phyloP scores from a whole-genome alignment of 1,139 yeast species.

The Magnusiomyces tetraspermus region DNA sequence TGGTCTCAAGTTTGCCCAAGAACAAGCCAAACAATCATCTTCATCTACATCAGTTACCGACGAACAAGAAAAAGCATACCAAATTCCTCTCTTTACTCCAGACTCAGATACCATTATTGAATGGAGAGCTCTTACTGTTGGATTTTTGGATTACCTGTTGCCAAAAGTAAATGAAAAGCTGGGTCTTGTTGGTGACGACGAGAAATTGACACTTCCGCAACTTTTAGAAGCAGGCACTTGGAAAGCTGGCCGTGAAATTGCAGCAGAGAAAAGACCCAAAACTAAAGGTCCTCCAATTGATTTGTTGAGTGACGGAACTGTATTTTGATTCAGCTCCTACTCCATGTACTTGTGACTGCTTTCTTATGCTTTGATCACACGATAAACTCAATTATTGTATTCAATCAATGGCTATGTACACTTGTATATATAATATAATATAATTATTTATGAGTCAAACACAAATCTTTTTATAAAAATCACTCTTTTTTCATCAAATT shows the following conservation, averaged over 20 bases:
- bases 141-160: constrained; percentile 42
- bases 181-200: too few species aligned
- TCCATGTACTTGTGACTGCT: too few species aligned
- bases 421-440: too few species aligned
- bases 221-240: constrained; percentile 56
- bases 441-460: not conserved
- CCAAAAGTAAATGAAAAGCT: constrained; percentile 40
- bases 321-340: too few species aligned
- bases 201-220: constrained; percentile 40
- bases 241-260: constrained; percentile 53
- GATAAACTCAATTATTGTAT: too few species aligned
- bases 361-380: too few species aligned
- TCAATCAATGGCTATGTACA: too few species aligned
- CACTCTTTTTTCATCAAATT: too few species aligned
- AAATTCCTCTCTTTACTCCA: constrained; percentile 43
- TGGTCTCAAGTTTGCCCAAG: constrained; percentile 33
- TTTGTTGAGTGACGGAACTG: constrained; percentile 49
- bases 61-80: constrained; percentile 19
- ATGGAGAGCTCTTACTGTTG: constrained; percentile 53
- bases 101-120: constrained; percentile 52
- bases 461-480: too few species aligned
- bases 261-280: constrained; percentile 38
- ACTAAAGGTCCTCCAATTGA: constrained; percentile 53
- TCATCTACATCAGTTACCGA: too few species aligned
- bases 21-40: too few species aligned